Base-by-base conservation (phyloP, 208 protist species). In the Polymyxa betae region DNA sequence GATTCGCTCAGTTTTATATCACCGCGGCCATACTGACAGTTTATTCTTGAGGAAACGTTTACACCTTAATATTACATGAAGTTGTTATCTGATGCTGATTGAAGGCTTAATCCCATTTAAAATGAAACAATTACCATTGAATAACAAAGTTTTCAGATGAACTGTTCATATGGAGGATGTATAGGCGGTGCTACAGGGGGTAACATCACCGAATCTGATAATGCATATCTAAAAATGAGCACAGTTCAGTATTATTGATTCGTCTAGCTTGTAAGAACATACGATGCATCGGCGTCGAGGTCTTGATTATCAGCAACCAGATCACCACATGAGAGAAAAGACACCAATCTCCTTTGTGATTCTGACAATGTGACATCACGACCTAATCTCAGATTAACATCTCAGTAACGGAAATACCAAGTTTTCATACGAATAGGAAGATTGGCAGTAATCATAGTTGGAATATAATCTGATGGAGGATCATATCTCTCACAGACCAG, bases 261-360 rank as follows among this genome's bases (percentile, higher is more conserved):
- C 12, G 49, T 24, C 49, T 5, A 60, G 24, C 24, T 24, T 29
- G 24, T 60, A 29, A 24, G 12, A 60, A 29, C 49, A 60, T 60
- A 82, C 72, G 72, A 82, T 35, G 72, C 72, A 35, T 82, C 72
- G 12, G 72, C 72, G 40, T 82, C 72, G 16, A 82, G 40, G 40
- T 95, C 94, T 89, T 98, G 96, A n/a, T 96, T 93, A 92, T 98
- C 97, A 90, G 95, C 97, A 29, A 91, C 94, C 0, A 99, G 93
- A 93, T 99, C 98, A 24, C 98, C 98, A 88, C 97, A 99, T 0
- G 98, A 95, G 16, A 99, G 68, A 90, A 99, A 99, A 0, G 97
- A 97, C 0, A 98, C n/a, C n/a, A n/a, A n/a, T n/a, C n/a, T n/a
- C n/a, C n/a, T n/a, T n/a, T n/a, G n/a, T n/a, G n/a, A n/a, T n/a